Base-by-base conservation (phyloP, 73 alveolate genomes). In the Loxodes magnus region DNA sequence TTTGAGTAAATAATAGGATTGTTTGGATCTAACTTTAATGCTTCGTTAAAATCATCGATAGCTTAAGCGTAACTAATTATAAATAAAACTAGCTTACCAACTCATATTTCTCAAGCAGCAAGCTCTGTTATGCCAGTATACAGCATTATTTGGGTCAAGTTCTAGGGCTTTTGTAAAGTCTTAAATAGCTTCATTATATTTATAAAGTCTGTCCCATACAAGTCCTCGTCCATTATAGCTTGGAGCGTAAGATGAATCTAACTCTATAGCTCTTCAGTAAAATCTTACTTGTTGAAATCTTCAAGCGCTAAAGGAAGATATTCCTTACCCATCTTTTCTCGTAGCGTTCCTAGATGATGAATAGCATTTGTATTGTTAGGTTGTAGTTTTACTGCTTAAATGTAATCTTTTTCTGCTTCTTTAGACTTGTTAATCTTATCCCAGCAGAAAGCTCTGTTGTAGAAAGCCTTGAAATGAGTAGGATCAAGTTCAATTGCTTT, bases 121-220 rank as follows among this genome's bases (percentile, higher is more conserved):
- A 4, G 93, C 98, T 48, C 98, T 70, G 42, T 91, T 91, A 62
- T 91, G 98, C 94, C 94, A 83, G 67, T 87, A 91, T 12, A 87
- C 91, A 10, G 98, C 87, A 62, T 87, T 87, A 43, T 62, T 19
- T 2, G 79, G 76, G 28, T 91, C 98, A 22, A 87, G 60, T 43
- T 79, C 87, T 21, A 91, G 82, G 28, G 96, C 86, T 65, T 76
- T 66, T 25, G 94, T 43, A 54, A 91, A 91, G 57, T 91, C 93
- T 33, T 69, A 67, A 24, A 89, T 77, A 2, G 98, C 98, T 29
- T 87, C 92, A 35, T 91, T 93, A 67, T 72, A 87, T 30, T 87
- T 87, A 5, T 79, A 85, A 64, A 91, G 59, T 63, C 92, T 73
- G 55, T 87, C 98, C 87, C 74, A 76, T 24, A 91, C 94, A 19